phyloP scores from a whole-genome alignment of 1,284 basidiomycete genomes.

The Tilletia caries region DNA sequence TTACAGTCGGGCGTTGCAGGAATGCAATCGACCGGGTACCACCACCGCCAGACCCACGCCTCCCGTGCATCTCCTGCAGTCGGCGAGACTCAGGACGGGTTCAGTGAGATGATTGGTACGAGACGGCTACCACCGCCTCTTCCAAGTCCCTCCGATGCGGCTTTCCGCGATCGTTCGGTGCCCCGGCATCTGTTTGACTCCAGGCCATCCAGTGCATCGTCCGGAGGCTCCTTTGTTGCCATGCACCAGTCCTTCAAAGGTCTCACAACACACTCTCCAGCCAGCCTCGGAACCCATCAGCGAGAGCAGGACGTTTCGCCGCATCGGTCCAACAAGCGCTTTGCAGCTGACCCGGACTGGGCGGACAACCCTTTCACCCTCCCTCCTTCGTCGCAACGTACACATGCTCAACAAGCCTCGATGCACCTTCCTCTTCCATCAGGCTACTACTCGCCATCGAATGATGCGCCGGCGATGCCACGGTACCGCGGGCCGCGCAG shows the following conservation, averaged over 20 bases:
- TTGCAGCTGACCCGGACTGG: conserved; percentile 7
- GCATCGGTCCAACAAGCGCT: conserved; percentile 4
- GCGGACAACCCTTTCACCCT: not conserved
- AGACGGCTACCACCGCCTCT: not conserved
- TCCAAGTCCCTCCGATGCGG: not conserved
- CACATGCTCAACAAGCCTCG: not conserved
- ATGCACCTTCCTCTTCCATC: not conserved
- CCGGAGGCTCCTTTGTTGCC: not conserved
- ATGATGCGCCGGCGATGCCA: not conserved
- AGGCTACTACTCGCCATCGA: not conserved
- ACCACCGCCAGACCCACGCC: no score
- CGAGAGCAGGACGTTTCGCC: not conserved
- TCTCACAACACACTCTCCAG: not conserved
- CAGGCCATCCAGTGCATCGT: not conserved
- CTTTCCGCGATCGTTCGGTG: not conserved
- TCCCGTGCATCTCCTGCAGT: no score
- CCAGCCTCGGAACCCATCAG: not conserved
- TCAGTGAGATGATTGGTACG: not conserved
- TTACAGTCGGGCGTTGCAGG: no score
- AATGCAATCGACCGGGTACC: no score
- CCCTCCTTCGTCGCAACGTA: not conserved
- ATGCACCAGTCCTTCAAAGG: conserved; percentile 12
- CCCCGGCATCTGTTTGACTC: conserved; percentile 2
- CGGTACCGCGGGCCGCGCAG: not conserved
- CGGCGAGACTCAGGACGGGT: not conserved